Conservation (phyloP, 371 early-diverging fungal species). For the Mucor lusitanicus region DNA sequence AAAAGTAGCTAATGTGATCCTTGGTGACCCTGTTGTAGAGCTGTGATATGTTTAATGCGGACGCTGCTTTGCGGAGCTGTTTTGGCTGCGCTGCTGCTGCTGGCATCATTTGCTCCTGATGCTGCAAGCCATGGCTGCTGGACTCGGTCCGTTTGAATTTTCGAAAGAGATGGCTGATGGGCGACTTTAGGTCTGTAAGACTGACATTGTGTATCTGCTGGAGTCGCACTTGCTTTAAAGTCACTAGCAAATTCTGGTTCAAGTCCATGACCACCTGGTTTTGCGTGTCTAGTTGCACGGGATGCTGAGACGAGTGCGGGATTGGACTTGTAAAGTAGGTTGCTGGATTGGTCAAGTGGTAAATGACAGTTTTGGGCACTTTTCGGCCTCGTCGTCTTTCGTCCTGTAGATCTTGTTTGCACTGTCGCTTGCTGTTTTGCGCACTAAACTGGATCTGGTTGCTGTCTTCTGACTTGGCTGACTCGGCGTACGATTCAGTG, state of each 20-base stretch:
- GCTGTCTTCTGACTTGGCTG: constrained; percentile 25
- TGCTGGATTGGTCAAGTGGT: constrained; percentile 44
- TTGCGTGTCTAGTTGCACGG: constrained; percentile 29
- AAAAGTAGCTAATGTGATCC: constrained; percentile 44
- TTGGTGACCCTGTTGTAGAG: constrained; percentile 42
- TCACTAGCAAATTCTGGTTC: constrained; percentile 28
- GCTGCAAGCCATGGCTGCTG: background rate
- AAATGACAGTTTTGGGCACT: constrained; percentile 44
- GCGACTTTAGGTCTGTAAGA: constrained; percentile 23
- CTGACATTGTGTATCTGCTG: constrained; percentile 19
- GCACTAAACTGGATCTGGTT: constrained; percentile 9
- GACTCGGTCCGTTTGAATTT: constrained; percentile 24
- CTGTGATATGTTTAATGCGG: constrained; percentile 37
- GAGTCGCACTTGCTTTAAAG: constrained; percentile 31
- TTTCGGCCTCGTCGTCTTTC: constrained; percentile 21
- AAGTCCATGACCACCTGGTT: constrained; percentile 34
- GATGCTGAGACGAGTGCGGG: constrained; percentile 29
- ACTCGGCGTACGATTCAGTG: constrained; percentile 26
- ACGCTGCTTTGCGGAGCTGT: constrained; percentile 32
- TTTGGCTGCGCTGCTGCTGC: background rate
- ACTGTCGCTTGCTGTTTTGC: constrained; percentile 34
- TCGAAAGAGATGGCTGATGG: constrained; percentile 26
- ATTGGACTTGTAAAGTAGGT: constrained; percentile 45
- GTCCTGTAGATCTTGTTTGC: constrained; percentile 37
- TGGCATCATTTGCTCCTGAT: constrained; percentile 7